Conservation (phyloP, 1,139 yeast species). For the Yamadazyma trypodendri region DNA sequence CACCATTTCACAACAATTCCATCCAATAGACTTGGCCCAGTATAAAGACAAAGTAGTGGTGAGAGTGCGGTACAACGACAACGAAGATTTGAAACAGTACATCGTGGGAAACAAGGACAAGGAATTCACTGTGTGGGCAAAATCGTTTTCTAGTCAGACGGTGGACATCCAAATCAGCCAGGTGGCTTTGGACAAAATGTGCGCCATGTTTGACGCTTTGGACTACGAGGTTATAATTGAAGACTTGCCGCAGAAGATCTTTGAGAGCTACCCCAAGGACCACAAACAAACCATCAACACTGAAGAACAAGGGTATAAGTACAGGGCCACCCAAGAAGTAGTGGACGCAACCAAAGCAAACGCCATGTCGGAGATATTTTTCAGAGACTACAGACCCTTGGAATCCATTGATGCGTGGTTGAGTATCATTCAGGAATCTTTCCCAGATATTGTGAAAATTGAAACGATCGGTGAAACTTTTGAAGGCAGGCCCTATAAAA, state of each 20-base stretch:
- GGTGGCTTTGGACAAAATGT: conserved; percentile 22
- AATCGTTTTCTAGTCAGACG: conserved; percentile 20
- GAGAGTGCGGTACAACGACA: conserved; percentile 31
- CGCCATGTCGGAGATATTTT: conserved; percentile 50
- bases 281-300: conserved; percentile 10
- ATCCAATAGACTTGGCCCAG: conserved; percentile 49
- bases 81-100: conserved; percentile 20
- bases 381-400: conserved; percentile 68
- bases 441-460: conserved; percentile 56
- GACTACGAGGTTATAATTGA: conserved; percentile 42
- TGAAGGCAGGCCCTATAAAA: conserved; percentile 70
- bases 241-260: conserved; percentile 56
- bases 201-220: conserved; percentile 20
- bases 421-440: conserved; percentile 50
- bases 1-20: conserved; percentile 18
- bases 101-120: conserved; percentile 15
- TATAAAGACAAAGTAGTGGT: conserved; percentile 54
- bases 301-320: conserved; percentile 11
- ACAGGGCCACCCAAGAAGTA: conserved; percentile 21
- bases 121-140: conserved; percentile 32
- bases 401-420: conserved; percentile 74
- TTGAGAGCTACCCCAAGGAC: conserved; percentile 50
- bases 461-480: conserved; percentile 72
- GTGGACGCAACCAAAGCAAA: conserved; percentile 18
- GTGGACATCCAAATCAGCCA: conserved; percentile 37